Evolutionary conservation across 164 flowering plant species (phyloP).

Genomic region (Saururus chinensis): DNA sequence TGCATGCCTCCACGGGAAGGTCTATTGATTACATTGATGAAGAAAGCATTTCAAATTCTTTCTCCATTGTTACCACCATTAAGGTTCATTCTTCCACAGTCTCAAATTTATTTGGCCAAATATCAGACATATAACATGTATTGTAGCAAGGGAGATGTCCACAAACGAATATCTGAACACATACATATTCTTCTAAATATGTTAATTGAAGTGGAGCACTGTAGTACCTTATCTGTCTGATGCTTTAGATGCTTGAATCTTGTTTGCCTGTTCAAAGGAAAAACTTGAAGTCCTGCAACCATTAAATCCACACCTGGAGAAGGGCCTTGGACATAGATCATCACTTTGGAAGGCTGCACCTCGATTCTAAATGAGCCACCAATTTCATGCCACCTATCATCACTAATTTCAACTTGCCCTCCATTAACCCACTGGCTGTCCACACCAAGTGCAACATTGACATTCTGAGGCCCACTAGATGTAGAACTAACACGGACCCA

Average conservation of each 20-base stretch:
- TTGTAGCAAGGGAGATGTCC: not conserved
- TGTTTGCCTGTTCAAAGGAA: constrained; percentile 61
- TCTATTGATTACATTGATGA: too few species aligned
- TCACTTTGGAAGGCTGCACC: constrained; percentile 69
- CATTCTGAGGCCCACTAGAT: constrained; percentile 55
- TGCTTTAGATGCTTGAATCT: constrained; percentile 57
- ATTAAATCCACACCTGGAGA: constrained; percentile 79
- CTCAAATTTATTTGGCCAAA: too few species aligned
- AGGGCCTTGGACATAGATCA: constrained; percentile 93
- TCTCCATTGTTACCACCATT: too few species aligned
- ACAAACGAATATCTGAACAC: not conserved
- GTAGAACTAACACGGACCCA: constrained; percentile 69
- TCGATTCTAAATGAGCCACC: constrained; percentile 90
- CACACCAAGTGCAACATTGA: constrained; percentile 76
- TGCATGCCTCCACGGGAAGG: too few species aligned
- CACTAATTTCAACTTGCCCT: constrained; percentile 67
- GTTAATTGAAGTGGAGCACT: not conserved
- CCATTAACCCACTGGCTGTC: constrained; percentile 92
- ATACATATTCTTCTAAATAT: not conserved
- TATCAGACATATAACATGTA: too few species aligned
- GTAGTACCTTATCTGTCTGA: constrained; percentile 65
- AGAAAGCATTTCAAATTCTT: too few species aligned
- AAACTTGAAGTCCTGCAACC: constrained; percentile 87
- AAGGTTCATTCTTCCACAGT: too few species aligned
- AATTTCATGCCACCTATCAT: constrained; percentile 84